Base-by-base conservation (phyloP, 257 asterid species). In the Galeopsis tetrahit region DNA sequence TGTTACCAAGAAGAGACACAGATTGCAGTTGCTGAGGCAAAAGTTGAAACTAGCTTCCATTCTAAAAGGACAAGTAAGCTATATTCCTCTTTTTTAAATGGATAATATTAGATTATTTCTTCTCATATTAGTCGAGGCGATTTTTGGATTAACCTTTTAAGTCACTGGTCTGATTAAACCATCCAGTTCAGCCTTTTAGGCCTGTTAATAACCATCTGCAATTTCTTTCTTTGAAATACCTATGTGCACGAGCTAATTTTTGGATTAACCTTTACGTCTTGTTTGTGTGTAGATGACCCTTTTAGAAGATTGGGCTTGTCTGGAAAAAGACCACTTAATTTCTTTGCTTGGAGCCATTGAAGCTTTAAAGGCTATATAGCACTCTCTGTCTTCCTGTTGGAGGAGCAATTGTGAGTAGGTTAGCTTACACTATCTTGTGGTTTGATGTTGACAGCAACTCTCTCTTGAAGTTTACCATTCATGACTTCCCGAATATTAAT, bases 1-100 rank as follows among this genome's bases (percentile, higher is more conserved):
- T 33, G 96, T 94, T 87, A 88, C 97, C 77, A 94, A 88, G 78
- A 94, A 85, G 76, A 81, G 99, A 80, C 99, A 94, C 89, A 87
- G 95, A 82, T 80, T 94, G 81, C 98, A 94, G 83, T 77, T 95
- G 89, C 86, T 95, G 65, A 84, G 87, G 85, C 99, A 92, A 81
- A 94, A 92, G 80, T 82, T 95, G 91, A 95, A 90, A 81, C 82
- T 95, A 65, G 96, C 96, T 38, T 87, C 98, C 76, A 90, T 95
- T 80, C 91, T 94, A 33, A 94, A 82, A 84, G 86, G 95, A 82
- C 96, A 94, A 77, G 99, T 91, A 82, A 88, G 93, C 78, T 75
- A 64, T 48, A 49, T 71, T 52, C 66, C 70, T 64, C 28, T 34
- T 39, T 71, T 72, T 71, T 31, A 15, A 2, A 34, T 57, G 15